A percentile compares a stretch with the other conserved stretches of the same genome.
Conservation (phyloP, 371 early-diverging fungal species). For the Mucor racemosus region DNA sequence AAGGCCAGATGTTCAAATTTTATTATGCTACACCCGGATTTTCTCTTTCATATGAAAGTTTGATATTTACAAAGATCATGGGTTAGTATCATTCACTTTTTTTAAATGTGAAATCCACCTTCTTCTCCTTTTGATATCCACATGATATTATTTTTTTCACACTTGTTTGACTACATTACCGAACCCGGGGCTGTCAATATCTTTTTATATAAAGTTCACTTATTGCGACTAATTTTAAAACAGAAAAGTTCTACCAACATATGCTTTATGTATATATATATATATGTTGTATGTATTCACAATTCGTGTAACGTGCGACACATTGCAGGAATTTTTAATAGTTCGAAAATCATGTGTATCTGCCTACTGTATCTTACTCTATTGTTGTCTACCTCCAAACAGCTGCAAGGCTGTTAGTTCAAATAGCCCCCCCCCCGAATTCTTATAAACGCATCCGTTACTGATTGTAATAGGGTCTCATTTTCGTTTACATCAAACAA, state of each 20-base stretch:
- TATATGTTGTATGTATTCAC: no score
- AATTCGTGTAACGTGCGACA: background rate
- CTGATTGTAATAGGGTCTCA: no score
- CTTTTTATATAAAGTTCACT: background rate
- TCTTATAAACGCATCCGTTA: no score
- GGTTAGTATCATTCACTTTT: background rate
- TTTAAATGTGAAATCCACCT: background rate
- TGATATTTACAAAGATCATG: background rate
- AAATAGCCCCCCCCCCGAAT: no score
- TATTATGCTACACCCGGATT: background rate
- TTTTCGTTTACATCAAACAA: no score
- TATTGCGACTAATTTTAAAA: no score
- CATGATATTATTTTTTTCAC: background rate
- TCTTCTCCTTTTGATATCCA: constrained; percentile 1
- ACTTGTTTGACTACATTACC: background rate
- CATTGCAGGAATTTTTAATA: background rate
- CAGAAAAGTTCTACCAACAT: no score
- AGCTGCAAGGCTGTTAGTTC: no score
- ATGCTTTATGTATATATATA: background rate
- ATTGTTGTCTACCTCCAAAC: no score
- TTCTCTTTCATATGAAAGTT: constrained; percentile 7
- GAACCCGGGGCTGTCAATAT: background rate
- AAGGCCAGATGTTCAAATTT: background rate
- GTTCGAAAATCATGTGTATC: no score
- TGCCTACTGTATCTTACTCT: no score